Conservation (phyloP, 2,329 filamentous ascomycete genomes). For the Alternaria ventricosa region DNA sequence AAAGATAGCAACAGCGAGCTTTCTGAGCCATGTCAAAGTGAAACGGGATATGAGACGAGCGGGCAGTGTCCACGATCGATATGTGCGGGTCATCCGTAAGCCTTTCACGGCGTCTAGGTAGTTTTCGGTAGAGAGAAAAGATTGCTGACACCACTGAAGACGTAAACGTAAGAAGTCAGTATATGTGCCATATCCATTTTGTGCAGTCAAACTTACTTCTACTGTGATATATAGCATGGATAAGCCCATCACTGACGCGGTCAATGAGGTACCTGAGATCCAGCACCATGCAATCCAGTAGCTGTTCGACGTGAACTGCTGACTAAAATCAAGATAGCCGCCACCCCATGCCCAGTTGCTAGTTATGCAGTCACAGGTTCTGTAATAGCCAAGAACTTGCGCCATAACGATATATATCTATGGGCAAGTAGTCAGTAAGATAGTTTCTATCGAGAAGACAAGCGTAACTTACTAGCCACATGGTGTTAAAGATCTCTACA, state of each 20-base stretch:
- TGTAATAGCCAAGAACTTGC: constrained; percentile 52
- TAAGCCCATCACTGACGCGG: constrained; percentile 36
- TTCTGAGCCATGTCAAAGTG: constrained; percentile 22
- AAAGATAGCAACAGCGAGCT: constrained; percentile 10
- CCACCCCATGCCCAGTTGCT: constrained; percentile 46
- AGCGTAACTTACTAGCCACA: constrained; percentile 42
- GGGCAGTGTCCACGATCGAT: constrained; percentile 24
- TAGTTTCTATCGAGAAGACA: too few relatives aligned
- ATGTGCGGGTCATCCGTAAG: constrained; percentile 32
- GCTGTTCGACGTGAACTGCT: constrained; percentile 40
- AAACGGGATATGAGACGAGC: constrained; percentile 17
- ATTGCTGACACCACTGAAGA: constrained; percentile 52
- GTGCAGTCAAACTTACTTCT: too few relatives aligned
- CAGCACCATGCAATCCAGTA: constrained; percentile 39
- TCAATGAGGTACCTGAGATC: constrained; percentile 40
- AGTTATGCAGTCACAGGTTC: constrained; percentile 52
- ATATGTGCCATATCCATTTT: too few relatives aligned
- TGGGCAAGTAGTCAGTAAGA: too few relatives aligned
- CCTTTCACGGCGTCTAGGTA: constrained; percentile 37
- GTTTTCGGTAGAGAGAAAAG: constrained; percentile 44
- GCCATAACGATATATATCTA: constrained; percentile 37
- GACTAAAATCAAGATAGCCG: constrained; percentile 53
- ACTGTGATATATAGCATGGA: constrained; percentile 48
- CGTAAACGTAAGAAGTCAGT: too few relatives aligned
- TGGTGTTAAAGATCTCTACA: constrained; percentile 46